Evolutionary conservation across 345 rosid genomes (phyloP).

Genomic region (Microcos paniculata): DNA sequence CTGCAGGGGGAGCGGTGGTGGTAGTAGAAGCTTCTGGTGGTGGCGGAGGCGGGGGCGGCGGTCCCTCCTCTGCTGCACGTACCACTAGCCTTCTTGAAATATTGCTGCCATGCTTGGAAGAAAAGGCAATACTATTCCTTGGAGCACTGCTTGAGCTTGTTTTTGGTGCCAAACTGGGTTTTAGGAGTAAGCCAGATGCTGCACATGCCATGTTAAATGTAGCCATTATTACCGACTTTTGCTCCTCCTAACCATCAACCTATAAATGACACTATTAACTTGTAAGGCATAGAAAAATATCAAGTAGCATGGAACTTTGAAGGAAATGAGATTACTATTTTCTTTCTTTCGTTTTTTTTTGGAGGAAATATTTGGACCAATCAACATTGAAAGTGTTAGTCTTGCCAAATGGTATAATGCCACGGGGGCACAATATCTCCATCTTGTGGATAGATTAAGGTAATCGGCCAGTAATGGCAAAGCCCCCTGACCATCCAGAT

Average conservation of each 20-base stretch:
- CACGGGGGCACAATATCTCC: background rate
- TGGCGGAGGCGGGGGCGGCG: background rate
- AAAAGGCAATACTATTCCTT: background rate
- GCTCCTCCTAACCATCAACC: background rate
- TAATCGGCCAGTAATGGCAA: background rate
- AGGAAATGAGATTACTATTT: background rate
- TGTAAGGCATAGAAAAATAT: background rate
- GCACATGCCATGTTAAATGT: background rate
- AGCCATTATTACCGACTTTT: background rate
- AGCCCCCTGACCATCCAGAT: background rate
- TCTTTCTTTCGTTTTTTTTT: too few relatives aligned
- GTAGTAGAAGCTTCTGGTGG: background rate
- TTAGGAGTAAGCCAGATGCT: background rate
- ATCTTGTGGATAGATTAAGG: background rate
- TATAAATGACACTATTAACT: background rate
- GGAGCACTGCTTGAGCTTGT: background rate
- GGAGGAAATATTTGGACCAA: background rate
- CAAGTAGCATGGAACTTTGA: background rate
- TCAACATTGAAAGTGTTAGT: background rate
- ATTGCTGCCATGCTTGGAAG: background rate
- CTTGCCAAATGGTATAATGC: background rate
- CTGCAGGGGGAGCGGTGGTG: background rate
- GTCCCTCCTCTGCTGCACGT: background rate
- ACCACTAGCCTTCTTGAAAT: conserved; percentile 8
- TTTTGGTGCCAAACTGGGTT: background rate